Evolutionary conservation across 2,329 filamentous ascomycete species (phyloP).

Genomic region (Alternaria arbusti): DNA sequence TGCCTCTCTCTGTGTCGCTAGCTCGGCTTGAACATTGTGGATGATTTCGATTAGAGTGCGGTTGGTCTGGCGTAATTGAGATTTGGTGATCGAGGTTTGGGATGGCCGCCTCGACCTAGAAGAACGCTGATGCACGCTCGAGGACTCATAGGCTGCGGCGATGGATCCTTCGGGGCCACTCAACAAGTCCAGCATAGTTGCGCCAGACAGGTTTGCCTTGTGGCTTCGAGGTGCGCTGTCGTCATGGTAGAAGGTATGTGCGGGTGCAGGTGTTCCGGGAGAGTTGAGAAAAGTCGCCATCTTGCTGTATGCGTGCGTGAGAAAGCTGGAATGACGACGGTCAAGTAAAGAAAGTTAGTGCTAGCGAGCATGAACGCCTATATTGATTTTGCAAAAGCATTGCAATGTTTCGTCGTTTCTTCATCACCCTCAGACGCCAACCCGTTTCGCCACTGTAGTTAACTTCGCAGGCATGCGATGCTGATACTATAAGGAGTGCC

Average conservation of each 20-base stretch:
- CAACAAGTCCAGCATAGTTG: conserved; percentile 25
- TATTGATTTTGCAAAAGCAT: conserved; percentile 7
- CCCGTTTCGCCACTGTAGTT: conserved; percentile 16
- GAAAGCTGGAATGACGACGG: background rate
- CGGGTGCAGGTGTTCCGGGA: conserved; percentile 8
- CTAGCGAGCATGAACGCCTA: conserved; percentile 1
- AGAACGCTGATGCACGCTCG: background rate
- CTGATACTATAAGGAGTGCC: conserved; percentile 9
- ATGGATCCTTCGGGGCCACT: conserved; percentile 24
- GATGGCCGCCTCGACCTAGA: conserved; percentile 29
- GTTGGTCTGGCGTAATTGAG: conserved; percentile 33
- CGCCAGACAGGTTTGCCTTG: conserved; percentile 32
- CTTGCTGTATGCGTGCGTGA: background rate
- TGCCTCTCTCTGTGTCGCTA: conserved; percentile 31
- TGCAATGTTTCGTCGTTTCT: conserved; percentile 10
- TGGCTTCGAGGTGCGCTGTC: conserved; percentile 11
- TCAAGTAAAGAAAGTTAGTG: conserved; percentile 3
- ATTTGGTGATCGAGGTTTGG: conserved; percentile 32
- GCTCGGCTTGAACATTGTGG: conserved; percentile 36
- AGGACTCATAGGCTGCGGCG: conserved; percentile 13
- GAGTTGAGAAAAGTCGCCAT: conserved; percentile 24
- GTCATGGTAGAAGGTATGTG: conserved; percentile 16
- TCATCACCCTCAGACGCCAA: conserved; percentile 18
- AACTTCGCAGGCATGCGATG: conserved; percentile 4
- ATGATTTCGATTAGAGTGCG: conserved; percentile 36